Evolutionary conservation across 78 protist genomes (phyloP), one percentile per base, ranked within the genome.

Genomic region (Chrysochromulina parva): DNA sequence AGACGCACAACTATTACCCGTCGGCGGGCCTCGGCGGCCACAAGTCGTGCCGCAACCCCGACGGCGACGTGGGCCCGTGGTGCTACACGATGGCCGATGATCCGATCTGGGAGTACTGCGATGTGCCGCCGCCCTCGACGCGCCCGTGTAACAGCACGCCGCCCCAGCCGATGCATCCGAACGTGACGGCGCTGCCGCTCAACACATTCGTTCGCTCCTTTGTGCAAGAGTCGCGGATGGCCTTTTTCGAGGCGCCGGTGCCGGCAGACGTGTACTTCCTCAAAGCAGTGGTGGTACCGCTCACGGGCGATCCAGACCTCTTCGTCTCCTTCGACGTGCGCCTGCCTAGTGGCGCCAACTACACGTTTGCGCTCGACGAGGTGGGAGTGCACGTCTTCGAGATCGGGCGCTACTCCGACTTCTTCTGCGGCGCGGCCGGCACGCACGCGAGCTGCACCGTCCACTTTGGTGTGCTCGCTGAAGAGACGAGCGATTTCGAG

Each of bases 11-110:
- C 88, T 52, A 76, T 59, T 76, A 10, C 85, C 85, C 88, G 19
- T 17, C 26, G 28, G 85, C 85, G 11, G 90, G 90, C 19, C 60
- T 87, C 14, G 90, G 90, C 84, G 81, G 50, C 28, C 76, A 87
- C 90, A 67, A 67, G 82, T 17, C 50, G 82, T 87, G 90, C 90
- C 90, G 90, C 50, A 87, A 87, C 62, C 90, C 90, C 14, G 52
- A 28, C 62, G 90, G 90, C 47, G 80, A 87, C 28, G 1, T 1
- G 28, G 2, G 54, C 13, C 57, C 62, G 1, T 58, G 80, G 50
- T 87, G 90, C 90, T 87, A n/a, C 81, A 76, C 58, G 11, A 14
- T 16, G 26, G 85, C 48, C 57, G 28, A 24, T 4, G 85, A 38
- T 57, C 2, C 20, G 59, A n/a, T 26, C 1, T 76, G 85, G 85